Evolutionary conservation across 2,329 filamentous ascomycete species (phyloP), one percentile per base, ranked within the genome.

Genomic region (Penicillium expansum): DNA sequence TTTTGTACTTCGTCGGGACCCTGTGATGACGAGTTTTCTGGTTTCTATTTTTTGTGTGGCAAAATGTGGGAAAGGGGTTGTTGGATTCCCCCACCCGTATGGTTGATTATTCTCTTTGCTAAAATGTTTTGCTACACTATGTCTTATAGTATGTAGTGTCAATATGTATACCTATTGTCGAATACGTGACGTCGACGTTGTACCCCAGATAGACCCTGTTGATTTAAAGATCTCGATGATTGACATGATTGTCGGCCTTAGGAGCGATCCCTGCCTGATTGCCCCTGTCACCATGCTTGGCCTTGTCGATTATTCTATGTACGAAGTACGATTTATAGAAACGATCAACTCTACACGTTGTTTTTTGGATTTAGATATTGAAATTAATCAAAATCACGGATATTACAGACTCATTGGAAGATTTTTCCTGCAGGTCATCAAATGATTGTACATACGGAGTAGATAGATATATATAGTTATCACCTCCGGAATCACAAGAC

Each of bases 231-330:
- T 64, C 30, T 24, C n/a, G n/a, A 45, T 54, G 64, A 66, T 65
- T 64, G 63, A 65, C 63, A 48, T 62, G 57, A 64, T 66, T 60
- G 50, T 55, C 62, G 33, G 35, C 41, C 44, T 55, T 44, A 39
- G n/a, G 52, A 66, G 61, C 64, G 64, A 66, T 66, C 63, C 55
- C 58, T 66, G 41, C 62, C 61, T 57, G 57, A 63, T 43, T 43
- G 37, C 53, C 42, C 56, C 48, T 65, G 61, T 62, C 62, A 61
- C 38, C 20, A 57, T 57, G 62, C 63, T 65, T 62, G 50, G 62
- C 62, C 47, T 27, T 49, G 52, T 45, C 41, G 49, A 55, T 58
- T 48, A 41, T 57, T 57, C 49, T 53, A 57, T 11, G 39, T 42
- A 43, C 16, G 3, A 5, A 13, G 41, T 43, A 43, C 22, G 5